A percentile compares a stretch with the other conserved stretches of the same genome.
These are phyloP conservation scores for Mucor ambiguus DNA, from an alignment of 371 early-diverging fungal species.

Conservation along the genomic window DNA sequence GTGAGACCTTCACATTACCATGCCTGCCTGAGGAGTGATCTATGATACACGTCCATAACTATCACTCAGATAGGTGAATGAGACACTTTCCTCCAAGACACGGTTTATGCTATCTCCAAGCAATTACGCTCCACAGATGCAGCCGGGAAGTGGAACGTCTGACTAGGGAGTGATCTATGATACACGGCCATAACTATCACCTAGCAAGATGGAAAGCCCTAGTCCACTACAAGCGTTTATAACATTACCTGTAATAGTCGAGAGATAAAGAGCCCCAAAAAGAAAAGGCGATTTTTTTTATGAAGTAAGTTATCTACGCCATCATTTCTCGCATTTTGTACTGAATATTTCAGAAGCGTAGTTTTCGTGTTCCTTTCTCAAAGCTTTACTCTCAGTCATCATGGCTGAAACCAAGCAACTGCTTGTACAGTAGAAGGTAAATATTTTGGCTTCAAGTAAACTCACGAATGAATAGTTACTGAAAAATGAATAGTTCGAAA, in stretches of 20 bases:
- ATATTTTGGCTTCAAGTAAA: no score
- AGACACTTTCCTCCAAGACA: no score
- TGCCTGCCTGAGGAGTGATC: no score
- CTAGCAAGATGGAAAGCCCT: slow-evolving; percentile 7
- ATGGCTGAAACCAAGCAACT: no score
- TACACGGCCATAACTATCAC: slow-evolving; percentile 18
- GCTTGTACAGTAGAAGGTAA: no score
- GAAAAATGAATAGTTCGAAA: neutral
- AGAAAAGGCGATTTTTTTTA: neutral
- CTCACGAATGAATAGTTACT: neutral
- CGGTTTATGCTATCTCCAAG: slow-evolving; percentile 5
- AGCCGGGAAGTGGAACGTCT: neutral
- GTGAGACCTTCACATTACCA: no score
- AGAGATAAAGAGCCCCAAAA: neutral
- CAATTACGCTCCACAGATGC: slow-evolving; percentile 11
- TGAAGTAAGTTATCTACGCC: neutral
- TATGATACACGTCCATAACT: no score
- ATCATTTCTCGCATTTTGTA: neutral
- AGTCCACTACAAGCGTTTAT: neutral
- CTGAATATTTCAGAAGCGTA: no score
- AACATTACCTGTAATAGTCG: neutral
- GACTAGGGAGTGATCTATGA: slow-evolving; percentile 15
- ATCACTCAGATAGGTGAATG: no score
- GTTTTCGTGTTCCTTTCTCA: no score
- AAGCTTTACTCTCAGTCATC: no score